Base-by-base conservation (phyloP, 139 green algal genomes). In the Tetraselmis chui region DNA sequence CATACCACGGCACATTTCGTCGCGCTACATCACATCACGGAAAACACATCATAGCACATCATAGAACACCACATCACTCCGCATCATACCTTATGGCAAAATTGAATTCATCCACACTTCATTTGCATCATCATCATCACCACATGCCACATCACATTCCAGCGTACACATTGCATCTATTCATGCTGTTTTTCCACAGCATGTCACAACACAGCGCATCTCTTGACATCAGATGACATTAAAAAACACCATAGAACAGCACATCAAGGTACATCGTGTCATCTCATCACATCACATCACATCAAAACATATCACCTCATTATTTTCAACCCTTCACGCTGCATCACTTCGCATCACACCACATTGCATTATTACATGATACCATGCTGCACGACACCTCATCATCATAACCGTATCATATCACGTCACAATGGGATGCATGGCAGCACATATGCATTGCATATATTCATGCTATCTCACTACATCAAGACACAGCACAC, bases 401-500 rank as follows among this genome's bases (percentile, higher is more conserved):
- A 77, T 77, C 74, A 77, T 25, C n/a, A n/a, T n/a, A n/a, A 77
- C 28, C 74, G 18, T 25, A 77, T 77, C 74, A 29, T 25, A 77
- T 77, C 74, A 77, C 74, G 28, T 77, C 74, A 29, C n/a, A n/a
- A n/a, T n/a, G n/a, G n/a, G n/a, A n/a, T n/a, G n/a, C n/a, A n/a
- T n/a, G n/a, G n/a, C n/a, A n/a, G n/a, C n/a, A n/a, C n/a, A n/a
- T n/a, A n/a, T n/a, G n/a, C 74, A 77, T 77, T 25, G 18, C 74
- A 77, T 77, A n/a, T n/a, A n/a, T 25, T 22, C 45, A 82, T 82
- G 32, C 76, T 32, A 82, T 82, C 79, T 77, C 31, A 82, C 59
- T 45, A 82, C 31, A 82, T 82, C 79, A 82, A 27, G 76, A 77
- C 79, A 82, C 79, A 82, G 76, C 79, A 82, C 79, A 82, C 76